These are phyloP conservation scores for Botrytis deweyae DNA, from an alignment of 2,329 filamentous ascomycete genomes.

Conservation along the genomic window DNA sequence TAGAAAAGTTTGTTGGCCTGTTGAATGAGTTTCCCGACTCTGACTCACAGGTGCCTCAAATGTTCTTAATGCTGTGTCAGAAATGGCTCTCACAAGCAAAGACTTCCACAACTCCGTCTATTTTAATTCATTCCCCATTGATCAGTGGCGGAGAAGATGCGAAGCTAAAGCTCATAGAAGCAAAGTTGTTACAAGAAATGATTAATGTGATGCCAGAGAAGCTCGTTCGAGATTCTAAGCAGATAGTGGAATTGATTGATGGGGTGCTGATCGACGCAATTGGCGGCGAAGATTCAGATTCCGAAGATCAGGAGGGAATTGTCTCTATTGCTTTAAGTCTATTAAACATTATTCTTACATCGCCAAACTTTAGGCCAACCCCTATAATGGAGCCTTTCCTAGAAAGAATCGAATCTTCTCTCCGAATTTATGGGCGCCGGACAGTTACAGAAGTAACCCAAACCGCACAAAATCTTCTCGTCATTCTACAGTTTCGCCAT, in stretches of 20 bases:
- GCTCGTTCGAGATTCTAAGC: constrained; percentile 61
- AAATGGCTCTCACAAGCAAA: constrained; percentile 51
- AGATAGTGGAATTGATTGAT: constrained; percentile 62
- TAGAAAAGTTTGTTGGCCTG: constrained; percentile 51
- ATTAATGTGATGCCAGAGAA: constrained; percentile 62
- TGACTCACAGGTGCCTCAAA: constrained; percentile 50
- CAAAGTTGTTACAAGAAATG: constrained; percentile 64
- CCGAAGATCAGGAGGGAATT: constrained; percentile 48
- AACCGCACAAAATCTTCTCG: constrained; percentile 56
- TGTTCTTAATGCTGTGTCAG: constrained; percentile 60
- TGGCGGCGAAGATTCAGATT: constrained; percentile 38
- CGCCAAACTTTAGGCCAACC: constrained; percentile 54
- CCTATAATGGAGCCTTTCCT: constrained; percentile 45
- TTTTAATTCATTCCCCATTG: constrained; percentile 38
- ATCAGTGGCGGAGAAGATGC: constrained; percentile 44
- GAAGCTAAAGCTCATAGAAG: constrained; percentile 52
- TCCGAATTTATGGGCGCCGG: constrained; percentile 45
- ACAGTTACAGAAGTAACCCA: constrained; percentile 46
- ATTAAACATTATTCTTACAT: constrained; percentile 59
- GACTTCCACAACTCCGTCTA: constrained; percentile 7
- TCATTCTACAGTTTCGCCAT: constrained; percentile 57
- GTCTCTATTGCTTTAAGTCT: constrained; percentile 57
- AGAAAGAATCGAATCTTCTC: constrained; percentile 48
- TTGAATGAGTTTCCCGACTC: constrained; percentile 44
- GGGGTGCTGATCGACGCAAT: constrained; percentile 52